These are phyloP conservation scores for Murraya koenigii DNA, from an alignment of 345 rosid genomes.

Conservation along the genomic window DNA sequence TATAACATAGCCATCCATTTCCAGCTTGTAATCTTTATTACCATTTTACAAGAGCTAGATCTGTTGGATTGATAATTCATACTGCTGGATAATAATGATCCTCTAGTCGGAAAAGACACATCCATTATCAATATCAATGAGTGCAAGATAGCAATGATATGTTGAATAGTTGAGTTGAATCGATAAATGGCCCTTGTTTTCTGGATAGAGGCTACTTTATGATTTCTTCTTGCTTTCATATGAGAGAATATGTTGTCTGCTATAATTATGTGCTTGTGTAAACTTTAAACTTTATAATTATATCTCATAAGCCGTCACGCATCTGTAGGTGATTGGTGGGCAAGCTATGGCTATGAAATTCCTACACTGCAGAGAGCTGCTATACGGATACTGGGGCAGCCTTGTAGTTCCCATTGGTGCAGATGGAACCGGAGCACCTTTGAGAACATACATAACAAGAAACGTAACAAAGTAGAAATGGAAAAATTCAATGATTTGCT, in stretches of 20 bases:
- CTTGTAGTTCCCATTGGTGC: slow-evolving; percentile 48
- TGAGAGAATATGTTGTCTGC: background rate
- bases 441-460: slow-evolving; percentile 36
- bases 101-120: background rate
- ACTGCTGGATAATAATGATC: background rate
- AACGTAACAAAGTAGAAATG: slow-evolving; percentile 28
- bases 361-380: slow-evolving; percentile 54
- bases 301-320: slow-evolving; percentile 4
- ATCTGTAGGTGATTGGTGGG: slow-evolving; percentile 60
- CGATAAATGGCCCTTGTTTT: background rate
- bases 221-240: slow-evolving; percentile 3
- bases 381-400: slow-evolving; percentile 45
- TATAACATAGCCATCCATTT: background rate
- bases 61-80: background rate
- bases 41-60: background rate
- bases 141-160: background rate
- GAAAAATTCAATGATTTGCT: slow-evolving; percentile 38
- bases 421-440: slow-evolving; percentile 50
- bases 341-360: slow-evolving; percentile 45
- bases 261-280: background rate
- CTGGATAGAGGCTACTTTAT: slow-evolving; percentile 7
- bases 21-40: background rate
- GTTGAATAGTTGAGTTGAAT: background rate
- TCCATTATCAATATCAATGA: background rate
- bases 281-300: background rate